Conservation (phyloP, 106 monocot genomes). For the Apostasia ramifera region DNA sequence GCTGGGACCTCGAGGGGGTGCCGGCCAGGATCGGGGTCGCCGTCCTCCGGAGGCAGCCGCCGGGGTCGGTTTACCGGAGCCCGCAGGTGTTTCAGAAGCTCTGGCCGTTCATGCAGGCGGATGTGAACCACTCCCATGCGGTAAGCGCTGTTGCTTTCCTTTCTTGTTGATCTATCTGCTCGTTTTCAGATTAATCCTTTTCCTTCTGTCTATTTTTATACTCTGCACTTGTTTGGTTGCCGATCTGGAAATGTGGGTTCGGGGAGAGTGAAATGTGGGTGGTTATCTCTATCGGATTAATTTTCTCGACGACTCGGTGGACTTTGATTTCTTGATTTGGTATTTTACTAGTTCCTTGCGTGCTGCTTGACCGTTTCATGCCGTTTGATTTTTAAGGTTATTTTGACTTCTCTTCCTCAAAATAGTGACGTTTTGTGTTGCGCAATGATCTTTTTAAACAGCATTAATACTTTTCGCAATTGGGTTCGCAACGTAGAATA, state of each 20-base stretch:
- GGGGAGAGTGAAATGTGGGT: not conserved
- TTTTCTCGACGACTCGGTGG: no score
- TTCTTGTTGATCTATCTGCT: not conserved
- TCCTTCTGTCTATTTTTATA: not conserved
- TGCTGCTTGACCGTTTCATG: no score
- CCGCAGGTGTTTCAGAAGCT: slow-evolving; percentile 64
- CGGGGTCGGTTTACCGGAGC: slow-evolving; percentile 73
- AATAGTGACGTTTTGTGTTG: no score
- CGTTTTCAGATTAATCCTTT: not conserved
- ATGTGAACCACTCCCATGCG: slow-evolving; percentile 53
- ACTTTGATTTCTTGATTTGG: not conserved
- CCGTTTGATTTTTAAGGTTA: no score
- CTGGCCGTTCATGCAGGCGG: slow-evolving; percentile 54
- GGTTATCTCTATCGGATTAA: not conserved
- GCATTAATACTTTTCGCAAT: no score
- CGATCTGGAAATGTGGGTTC: no score
- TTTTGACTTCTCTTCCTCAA: no score
- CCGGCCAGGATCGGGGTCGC: slow-evolving; percentile 37
- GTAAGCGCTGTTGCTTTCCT: slow-evolving; percentile 17
- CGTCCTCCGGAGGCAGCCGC: slow-evolving; percentile 32
- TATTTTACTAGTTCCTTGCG: no score
- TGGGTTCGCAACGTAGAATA: no score
- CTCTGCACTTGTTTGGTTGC: not conserved
- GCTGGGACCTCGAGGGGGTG: slow-evolving; percentile 25
- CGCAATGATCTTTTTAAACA: no score